Evolutionary conservation across 1,284 basidiomycete species (phyloP), one percentile per base, ranked within the genome.

Genomic region (Marasmius sp.): DNA sequence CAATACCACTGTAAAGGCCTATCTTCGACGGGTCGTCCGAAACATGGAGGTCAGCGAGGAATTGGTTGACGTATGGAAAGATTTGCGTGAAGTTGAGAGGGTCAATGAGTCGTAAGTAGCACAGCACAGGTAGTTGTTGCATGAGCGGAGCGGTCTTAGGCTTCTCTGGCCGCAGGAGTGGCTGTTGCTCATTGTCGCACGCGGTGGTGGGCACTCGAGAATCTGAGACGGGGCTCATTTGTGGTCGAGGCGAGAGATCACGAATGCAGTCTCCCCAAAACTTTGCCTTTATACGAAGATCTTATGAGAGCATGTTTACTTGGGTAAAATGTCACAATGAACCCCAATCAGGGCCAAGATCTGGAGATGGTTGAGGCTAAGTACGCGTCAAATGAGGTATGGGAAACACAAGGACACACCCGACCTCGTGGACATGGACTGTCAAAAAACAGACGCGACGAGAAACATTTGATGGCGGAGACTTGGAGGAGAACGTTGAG

Each of bases 51-150:
- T 79, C 78, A 41, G 75, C 76, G 70, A 90, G 82, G 75, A 89
- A 85, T 70, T 88, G 81, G 67, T 91, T 89, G 61, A 90, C 83
- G 66, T 88, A 89, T 18, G 85, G 84, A 66, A 86, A 86, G 33
- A 70, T 60, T 66, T 77, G 76, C 1, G 84, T 83, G 74, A 86
- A 88, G 16, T 81, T 81, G 61, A 89, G 77, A 12, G 87, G 86
- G 62, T 89, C 88, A 58, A 85, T 79, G 20, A 89, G 71, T 48
- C 87, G 74, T 49, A 85, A 78, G 36, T 75, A 68, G 67, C 85
- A 88, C 10, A 89, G 72, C 7, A 83, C 79, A 14, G 79, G 74
- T 2, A 89, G 77, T 69, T 86, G 83, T 5, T 70, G 72, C 63
- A 71, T 81, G 6, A 88, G 64, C 20, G 86, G 83, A 0, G 84